phyloP scores from a whole-genome alignment of 2,329 filamentous ascomycete species.

The Apiospora rasikravindrae region DNA sequence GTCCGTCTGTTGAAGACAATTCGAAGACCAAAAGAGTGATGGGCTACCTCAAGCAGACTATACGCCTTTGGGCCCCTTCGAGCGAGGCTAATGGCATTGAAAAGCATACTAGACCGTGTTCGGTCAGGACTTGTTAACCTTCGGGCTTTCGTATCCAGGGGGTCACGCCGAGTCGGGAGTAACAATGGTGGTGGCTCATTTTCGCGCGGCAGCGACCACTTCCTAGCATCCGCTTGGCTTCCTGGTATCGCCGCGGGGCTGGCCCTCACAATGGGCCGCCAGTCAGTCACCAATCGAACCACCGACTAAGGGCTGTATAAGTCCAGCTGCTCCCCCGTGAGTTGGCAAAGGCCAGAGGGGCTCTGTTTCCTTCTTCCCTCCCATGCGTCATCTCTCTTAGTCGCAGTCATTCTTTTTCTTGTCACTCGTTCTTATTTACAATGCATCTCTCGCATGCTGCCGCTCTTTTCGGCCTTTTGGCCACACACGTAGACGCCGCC shows the following conservation, averaged over 20 bases:
- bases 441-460: not conserved
- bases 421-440: not conserved
- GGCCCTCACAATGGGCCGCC: not conserved
- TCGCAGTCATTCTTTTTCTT: not conserved
- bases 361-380: not conserved
- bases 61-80: not conserved
- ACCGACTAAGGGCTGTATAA: not conserved
- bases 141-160: not conserved
- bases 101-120: not conserved
- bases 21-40: not conserved
- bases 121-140: not conserved
- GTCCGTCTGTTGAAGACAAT: not conserved
- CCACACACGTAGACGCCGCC: conserved; percentile 15
- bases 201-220: not conserved
- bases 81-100: not conserved
- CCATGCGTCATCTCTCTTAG: not conserved
- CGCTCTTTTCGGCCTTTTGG: conserved; percentile 16
- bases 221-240: not conserved
- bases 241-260: not conserved
- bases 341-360: not conserved
- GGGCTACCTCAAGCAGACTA: not conserved
- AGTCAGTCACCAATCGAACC: not conserved
- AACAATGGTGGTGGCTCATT: not conserved
- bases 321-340: not conserved
- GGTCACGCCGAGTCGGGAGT: not conserved